Evolutionary conservation across 2,329 filamentous ascomycete species (phyloP).

Genomic region (Clarireedia monteithiana): DNA sequence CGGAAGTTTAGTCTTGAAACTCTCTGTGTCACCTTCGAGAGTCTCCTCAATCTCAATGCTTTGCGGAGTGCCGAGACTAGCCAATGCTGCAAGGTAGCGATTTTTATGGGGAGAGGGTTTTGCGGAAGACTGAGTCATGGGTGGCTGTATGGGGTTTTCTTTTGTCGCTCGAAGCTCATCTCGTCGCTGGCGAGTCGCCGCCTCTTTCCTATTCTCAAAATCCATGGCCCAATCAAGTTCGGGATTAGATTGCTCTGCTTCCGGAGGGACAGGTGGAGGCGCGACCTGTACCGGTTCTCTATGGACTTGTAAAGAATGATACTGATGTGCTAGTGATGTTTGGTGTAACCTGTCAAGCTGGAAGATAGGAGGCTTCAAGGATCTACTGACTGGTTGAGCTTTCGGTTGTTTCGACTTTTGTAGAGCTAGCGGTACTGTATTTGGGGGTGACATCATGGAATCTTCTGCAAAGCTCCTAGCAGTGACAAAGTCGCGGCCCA

Average conservation of each 20-base stretch:
- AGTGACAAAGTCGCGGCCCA: conserved; percentile 18
- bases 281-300: not conserved
- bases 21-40: conserved; percentile 1
- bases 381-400: conserved; percentile 14
- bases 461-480: conserved; percentile 16
- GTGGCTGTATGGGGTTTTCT: not conserved
- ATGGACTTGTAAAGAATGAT: conserved; percentile 1
- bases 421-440: not conserved
- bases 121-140: not conserved
- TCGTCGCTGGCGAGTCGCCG: conserved; percentile 23
- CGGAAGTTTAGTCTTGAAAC: conserved; percentile 18
- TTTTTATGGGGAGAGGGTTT: conserved; percentile 25
- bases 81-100: conserved; percentile 25
- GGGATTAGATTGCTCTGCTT: conserved; percentile 6
- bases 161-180: conserved; percentile 19
- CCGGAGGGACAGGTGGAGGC: not conserved
- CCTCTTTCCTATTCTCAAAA: conserved; percentile 27
- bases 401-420: conserved; percentile 1
- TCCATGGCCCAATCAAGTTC: conserved; percentile 29
- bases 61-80: conserved; percentile 13
- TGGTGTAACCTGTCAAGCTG: conserved; percentile 12
- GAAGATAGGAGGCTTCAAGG: conserved; percentile 21
- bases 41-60: not conserved
- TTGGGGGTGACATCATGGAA: conserved; percentile 13
- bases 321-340: conserved; percentile 9